phyloP scores from a whole-genome alignment of 169 alveolate genomes.

The Hammondia hammondi region DNA sequence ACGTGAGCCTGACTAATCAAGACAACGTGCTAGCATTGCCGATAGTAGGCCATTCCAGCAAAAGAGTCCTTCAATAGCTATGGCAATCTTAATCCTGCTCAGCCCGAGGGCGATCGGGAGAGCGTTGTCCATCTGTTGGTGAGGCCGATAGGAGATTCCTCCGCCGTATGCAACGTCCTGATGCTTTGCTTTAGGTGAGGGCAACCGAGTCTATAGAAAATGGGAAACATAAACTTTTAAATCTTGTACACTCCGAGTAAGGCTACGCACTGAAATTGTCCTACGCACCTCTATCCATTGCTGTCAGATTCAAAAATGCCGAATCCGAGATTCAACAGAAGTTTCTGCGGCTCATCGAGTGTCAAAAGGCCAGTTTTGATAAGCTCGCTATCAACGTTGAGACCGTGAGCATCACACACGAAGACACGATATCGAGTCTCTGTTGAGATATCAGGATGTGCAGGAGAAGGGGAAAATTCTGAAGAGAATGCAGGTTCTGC shows the following conservation, averaged over 20 bases:
- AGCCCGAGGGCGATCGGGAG: background rate
- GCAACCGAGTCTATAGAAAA: constrained; percentile 32
- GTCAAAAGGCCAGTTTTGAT: background rate
- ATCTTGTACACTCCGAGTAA: background rate
- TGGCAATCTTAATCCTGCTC: background rate
- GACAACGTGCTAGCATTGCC: too few relatives aligned
- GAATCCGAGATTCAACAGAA: background rate
- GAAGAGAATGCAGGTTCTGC: background rate
- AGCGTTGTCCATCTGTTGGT: background rate
- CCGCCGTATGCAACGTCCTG: background rate
- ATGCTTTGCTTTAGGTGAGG: background rate
- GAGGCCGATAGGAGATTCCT: background rate
- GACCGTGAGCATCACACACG: background rate
- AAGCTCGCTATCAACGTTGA: background rate
- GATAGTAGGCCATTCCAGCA: background rate
- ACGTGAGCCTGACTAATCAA: background rate
- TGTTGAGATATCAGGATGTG: background rate
- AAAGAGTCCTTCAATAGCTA: background rate
- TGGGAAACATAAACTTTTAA: background rate
- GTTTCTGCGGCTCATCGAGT: background rate
- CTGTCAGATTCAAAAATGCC: background rate
- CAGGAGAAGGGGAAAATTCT: constrained; percentile 17
- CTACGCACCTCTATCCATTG: background rate
- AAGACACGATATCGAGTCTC: background rate
- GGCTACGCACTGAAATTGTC: background rate